Conservation (phyloP, 257 asterid genomes). For the Solanum piurae region DNA sequence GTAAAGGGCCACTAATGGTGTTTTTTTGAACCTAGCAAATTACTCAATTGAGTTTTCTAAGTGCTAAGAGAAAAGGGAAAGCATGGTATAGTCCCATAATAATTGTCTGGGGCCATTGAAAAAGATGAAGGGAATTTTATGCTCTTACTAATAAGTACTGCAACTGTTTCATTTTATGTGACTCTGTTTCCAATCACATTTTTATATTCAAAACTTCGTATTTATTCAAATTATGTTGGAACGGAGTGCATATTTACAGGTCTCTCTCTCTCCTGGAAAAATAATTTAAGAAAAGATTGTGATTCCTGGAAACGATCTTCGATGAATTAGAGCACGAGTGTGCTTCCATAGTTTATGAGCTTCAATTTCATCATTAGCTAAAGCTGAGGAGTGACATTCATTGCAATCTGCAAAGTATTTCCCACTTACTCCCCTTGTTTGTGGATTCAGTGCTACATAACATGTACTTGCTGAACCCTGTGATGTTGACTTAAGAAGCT, state of each 20-base stretch:
- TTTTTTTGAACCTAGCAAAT: background rate
- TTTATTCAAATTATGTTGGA: background rate
- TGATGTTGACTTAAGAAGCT: constrained; percentile 78
- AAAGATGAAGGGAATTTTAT: background rate
- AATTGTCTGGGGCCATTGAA: background rate
- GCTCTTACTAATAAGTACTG: background rate
- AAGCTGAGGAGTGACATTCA: constrained; percentile 51
- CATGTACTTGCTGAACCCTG: constrained; percentile 95
- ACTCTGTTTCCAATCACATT: background rate
- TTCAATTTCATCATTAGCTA: constrained; percentile 44
- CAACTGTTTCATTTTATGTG: background rate
- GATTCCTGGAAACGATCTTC: constrained; percentile 25
- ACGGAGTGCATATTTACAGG: constrained; percentile 28
- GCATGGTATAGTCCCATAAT: background rate
- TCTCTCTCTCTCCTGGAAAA: background rate
- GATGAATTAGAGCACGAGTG: constrained; percentile 46
- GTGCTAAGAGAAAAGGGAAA: background rate
- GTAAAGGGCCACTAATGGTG: background rate
- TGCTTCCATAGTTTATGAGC: constrained; percentile 59
- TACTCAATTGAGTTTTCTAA: background rate
- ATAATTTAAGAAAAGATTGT: background rate
- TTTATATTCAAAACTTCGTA: background rate
- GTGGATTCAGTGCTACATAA: constrained; percentile 61
- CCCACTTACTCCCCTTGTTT: constrained; percentile 39
- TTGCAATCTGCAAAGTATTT: constrained; percentile 83